Conservation (phyloP, 768 basidiomycete genomes). For the Galerina sulciceps region DNA sequence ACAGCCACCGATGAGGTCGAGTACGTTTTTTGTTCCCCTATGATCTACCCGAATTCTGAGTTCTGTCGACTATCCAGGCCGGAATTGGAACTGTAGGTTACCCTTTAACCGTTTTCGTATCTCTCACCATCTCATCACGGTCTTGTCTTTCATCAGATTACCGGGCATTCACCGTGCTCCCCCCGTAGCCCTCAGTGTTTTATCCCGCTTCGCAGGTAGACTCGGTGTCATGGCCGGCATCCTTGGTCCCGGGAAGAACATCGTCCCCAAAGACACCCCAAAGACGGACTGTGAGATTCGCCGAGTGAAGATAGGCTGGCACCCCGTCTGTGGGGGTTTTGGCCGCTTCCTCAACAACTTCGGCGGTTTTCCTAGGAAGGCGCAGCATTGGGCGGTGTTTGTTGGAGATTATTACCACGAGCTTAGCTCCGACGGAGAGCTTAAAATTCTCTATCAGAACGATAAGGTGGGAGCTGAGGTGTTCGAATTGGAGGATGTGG, state of each 20-base stretch:
- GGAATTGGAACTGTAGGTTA: not conserved
- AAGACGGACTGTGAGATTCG: not conserved
- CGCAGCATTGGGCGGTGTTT: not conserved
- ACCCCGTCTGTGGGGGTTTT: not conserved
- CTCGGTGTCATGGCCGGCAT: too few species aligned
- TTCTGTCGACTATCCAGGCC: not conserved
- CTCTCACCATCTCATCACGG: not conserved
- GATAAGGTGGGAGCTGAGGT: not conserved
- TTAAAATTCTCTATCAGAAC: not conserved
- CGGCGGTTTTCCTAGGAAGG: not conserved
- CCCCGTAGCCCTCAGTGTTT: not conserved
- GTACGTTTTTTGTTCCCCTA: not conserved
- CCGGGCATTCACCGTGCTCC: not conserved
- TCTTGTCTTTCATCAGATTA: not conserved
- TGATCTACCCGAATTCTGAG: too few species aligned
- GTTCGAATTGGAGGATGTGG: not conserved
- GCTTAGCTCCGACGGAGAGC: not conserved
- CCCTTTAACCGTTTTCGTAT: too few species aligned
- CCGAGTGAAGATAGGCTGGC: not conserved
- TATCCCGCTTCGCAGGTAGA: too few species aligned
- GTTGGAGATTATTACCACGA: conserved; percentile 1
- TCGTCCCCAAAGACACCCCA: not conserved
- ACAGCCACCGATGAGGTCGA: not conserved
- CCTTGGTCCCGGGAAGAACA: not conserved
- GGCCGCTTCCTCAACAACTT: not conserved